These are phyloP conservation scores for Umbilicaria muhlenbergii DNA, from an alignment of 495 filamentous ascomycete genomes.

Conservation along the genomic window DNA sequence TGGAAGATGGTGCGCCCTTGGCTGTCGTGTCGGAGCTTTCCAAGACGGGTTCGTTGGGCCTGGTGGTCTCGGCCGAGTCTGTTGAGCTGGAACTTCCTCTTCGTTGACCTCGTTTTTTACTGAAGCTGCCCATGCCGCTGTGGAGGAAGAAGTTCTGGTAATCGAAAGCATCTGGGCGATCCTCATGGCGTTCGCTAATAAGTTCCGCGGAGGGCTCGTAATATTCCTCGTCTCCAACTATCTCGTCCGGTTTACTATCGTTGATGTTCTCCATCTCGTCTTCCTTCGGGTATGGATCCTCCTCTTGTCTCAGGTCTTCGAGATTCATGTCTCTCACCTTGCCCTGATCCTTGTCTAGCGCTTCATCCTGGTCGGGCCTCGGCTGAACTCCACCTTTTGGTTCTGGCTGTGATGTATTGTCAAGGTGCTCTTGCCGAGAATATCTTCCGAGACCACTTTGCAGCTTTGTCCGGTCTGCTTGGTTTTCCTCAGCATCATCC, in stretches of 20 bases:
- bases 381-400: too few relatives aligned
- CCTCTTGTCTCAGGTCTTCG: neutral
- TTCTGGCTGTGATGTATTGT: too few relatives aligned
- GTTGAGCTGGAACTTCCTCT: constrained; percentile 45
- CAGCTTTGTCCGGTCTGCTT: neutral
- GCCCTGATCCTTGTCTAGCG: too few relatives aligned
- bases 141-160: constrained; percentile 94
- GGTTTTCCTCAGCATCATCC: constrained; percentile 15
- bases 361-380: too few relatives aligned
- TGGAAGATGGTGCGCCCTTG: constrained; percentile 5
- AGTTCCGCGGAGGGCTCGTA: constrained; percentile 29
- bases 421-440: too few relatives aligned
- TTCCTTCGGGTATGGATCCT: constrained; percentile 3
- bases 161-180: constrained; percentile 92
- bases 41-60: constrained; percentile 17
- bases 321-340: too few relatives aligned
- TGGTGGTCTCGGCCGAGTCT: constrained; percentile 65
- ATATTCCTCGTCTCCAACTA: constrained; percentile 33
- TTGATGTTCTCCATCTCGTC: neutral
- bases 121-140: constrained; percentile 53
- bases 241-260: constrained; percentile 1
- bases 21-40: neutral
- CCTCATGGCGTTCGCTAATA: constrained; percentile 54
- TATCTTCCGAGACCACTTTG: neutral
- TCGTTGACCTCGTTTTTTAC: constrained; percentile 21